phyloP scores from a whole-genome alignment of 805 yeast species.

The Kuraishia ogatae region DNA sequence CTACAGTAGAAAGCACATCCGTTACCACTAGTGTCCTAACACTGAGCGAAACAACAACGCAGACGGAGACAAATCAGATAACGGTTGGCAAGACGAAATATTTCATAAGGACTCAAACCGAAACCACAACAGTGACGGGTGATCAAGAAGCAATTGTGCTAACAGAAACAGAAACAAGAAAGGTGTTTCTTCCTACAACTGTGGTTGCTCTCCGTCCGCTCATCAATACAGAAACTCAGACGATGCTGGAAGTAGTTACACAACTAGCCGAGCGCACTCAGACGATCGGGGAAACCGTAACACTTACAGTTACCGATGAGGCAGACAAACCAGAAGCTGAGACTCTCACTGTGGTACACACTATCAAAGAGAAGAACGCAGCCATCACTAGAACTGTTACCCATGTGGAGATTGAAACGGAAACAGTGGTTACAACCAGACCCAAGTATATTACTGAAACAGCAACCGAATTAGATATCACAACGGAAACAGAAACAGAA shows the following conservation, averaged over 20 bases:
- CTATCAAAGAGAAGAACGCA: not conserved
- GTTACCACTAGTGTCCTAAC: not conserved
- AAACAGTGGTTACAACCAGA: not conserved
- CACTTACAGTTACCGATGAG: not conserved
- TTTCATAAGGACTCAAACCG: not conserved
- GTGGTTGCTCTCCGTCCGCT: not conserved
- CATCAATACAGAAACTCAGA: not conserved
- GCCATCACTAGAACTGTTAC: not conserved
- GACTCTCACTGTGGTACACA: not conserved
- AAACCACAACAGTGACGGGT: not conserved
- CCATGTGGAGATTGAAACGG: not conserved
- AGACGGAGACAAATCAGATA: not conserved
- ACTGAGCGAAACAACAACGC: not conserved
- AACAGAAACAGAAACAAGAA: not conserved
- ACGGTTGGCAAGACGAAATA: not conserved
- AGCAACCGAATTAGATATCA: conserved; percentile 3
- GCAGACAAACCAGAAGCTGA: not conserved
- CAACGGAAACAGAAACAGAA: conserved; percentile 7
- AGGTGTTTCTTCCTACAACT: not conserved
- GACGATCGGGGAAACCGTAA: not conserved
- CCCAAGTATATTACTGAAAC: conserved; percentile 2
- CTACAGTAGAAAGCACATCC: not conserved
- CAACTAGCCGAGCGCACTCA: not conserved
- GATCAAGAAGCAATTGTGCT: not conserved
- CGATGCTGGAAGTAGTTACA: not conserved